Conservation (phyloP, 2,329 filamentous ascomycete genomes). For the Colletotrichum liriopes region DNA sequence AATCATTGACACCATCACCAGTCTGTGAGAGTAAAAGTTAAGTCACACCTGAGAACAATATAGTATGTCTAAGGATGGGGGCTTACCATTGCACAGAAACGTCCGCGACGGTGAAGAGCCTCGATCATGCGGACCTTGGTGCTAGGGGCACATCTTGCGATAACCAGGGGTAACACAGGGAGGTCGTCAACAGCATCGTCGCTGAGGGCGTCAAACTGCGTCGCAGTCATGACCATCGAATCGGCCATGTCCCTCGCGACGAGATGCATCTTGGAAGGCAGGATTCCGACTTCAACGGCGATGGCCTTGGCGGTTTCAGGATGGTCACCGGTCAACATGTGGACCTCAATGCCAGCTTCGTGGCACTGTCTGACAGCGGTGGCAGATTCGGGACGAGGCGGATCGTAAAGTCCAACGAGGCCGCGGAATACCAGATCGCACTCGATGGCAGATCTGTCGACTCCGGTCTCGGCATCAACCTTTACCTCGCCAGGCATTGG, state of each 20-base stretch:
- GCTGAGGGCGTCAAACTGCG: conserved; percentile 72
- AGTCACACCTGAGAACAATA: background rate
- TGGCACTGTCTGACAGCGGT: conserved; percentile 68
- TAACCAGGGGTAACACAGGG: conserved; percentile 73
- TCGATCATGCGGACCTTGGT: conserved; percentile 78
- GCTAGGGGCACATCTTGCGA: conserved; percentile 75
- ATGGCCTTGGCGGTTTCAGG: conserved; percentile 72
- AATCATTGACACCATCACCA: conserved; percentile 77
- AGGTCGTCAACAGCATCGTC: conserved; percentile 73
- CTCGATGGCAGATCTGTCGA: conserved; percentile 22
- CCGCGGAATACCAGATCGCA: conserved; percentile 39
- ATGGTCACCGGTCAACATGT: conserved; percentile 76
- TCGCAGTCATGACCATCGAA: conserved; percentile 72
- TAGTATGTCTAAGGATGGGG: background rate
- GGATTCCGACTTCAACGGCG: conserved; percentile 71
- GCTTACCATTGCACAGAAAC: conserved; percentile 69
- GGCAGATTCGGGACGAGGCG: conserved; percentile 74
- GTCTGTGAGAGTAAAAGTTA: conserved; percentile 58
- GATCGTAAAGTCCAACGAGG: conserved; percentile 61
- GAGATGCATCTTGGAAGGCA: conserved; percentile 61
- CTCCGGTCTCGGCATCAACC: conserved; percentile 34
- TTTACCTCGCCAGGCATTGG: conserved; percentile 50
- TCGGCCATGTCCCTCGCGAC: conserved; percentile 65
- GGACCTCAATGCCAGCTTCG: conserved; percentile 70
- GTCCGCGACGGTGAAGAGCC: conserved; percentile 73